Conservation (phyloP, 1,284 basidiomycete genomes). For the Pterulicium gracile region DNA sequence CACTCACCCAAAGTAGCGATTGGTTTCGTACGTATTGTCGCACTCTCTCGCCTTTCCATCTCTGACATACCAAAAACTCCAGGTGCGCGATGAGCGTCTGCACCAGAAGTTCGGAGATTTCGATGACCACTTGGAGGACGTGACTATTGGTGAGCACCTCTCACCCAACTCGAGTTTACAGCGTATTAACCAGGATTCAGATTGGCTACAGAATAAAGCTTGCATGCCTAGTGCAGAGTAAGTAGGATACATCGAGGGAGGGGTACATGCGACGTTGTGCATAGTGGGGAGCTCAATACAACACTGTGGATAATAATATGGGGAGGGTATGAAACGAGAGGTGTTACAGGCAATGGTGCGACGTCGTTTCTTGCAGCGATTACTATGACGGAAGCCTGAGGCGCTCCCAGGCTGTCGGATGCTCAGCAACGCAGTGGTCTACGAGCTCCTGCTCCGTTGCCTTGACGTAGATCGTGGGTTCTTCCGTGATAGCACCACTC, state of each 20-base stretch:
- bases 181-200: constrained; percentile 15
- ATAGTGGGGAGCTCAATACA: too few relatives aligned
- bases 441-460: constrained; percentile 8
- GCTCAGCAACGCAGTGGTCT: constrained; percentile 22
- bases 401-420: constrained; percentile 22
- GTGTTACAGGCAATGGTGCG: too few relatives aligned
- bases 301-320: too few relatives aligned
- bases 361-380: too few relatives aligned
- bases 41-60: constrained; percentile 25
- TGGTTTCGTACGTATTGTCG: neutral
- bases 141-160: constrained; percentile 36
- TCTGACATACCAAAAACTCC: constrained; percentile 25
- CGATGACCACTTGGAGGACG: constrained; percentile 70
- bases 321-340: too few relatives aligned
- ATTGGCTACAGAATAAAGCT: constrained; percentile 48
- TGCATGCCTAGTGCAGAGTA: constrained; percentile 24
- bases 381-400: too few relatives aligned
- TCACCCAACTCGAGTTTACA: neutral
- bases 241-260: too few relatives aligned
- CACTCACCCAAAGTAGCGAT: neutral
- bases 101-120: constrained; percentile 60
- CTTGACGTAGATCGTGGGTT: constrained; percentile 4
- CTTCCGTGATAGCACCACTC: constrained; percentile 2
- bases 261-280: too few relatives aligned
- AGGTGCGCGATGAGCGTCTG: constrained; percentile 35